phyloP scores from a whole-genome alignment of 2,329 filamentous ascomycete species.

The Thelonectria blattea region DNA sequence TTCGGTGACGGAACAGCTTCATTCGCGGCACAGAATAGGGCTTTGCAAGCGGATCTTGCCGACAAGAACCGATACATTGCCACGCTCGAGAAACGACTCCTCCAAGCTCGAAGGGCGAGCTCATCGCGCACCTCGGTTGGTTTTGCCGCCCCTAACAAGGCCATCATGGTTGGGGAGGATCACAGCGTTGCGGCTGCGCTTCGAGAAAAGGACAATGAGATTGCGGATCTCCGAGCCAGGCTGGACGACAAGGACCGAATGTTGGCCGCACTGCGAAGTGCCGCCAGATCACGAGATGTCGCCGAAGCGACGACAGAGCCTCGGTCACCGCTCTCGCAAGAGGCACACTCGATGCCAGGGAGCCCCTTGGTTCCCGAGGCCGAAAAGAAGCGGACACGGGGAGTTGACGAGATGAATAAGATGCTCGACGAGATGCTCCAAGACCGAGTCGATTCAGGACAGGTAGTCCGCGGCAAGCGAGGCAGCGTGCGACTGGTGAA shows the following conservation, averaged over 20 bases:
- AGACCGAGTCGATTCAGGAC: slow-evolving; percentile 79
- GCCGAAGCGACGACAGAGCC: slow-evolving; percentile 63
- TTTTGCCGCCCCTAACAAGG: slow-evolving; percentile 65
- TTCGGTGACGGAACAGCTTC: slow-evolving; percentile 87
- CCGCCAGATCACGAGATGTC: slow-evolving; percentile 83
- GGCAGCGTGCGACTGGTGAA: slow-evolving; percentile 69
- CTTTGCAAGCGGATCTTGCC: slow-evolving; percentile 92
- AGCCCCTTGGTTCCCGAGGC: slow-evolving; percentile 24
- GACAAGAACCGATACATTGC: slow-evolving; percentile 98
- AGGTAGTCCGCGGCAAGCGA: slow-evolving; percentile 69
- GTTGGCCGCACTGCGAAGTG: slow-evolving; percentile 83
- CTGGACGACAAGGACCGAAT: slow-evolving; percentile 96
- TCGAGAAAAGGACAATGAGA: slow-evolving; percentile 90
- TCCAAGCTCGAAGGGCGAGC: slow-evolving; percentile 89
- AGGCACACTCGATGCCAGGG: slow-evolving; percentile 18
- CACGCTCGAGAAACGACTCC: slow-evolving; percentile 87
- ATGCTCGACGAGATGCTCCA: slow-evolving; percentile 98
- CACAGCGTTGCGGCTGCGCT: slow-evolving; percentile 75
- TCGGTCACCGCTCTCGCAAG: slow-evolving; percentile 38
- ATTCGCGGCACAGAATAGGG: slow-evolving; percentile 81
- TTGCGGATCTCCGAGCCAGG: slow-evolving; percentile 85
- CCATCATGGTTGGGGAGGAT: slow-evolving; percentile 77
- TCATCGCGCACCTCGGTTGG: slow-evolving; percentile 85
- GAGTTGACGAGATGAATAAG: slow-evolving; percentile 89
- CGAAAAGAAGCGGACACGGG: slow-evolving; percentile 65